Evolutionary conservation across 75 land plant species (phyloP), one percentile per base, ranked within the genome.

Genomic region (Pinus albicaulis): DNA sequence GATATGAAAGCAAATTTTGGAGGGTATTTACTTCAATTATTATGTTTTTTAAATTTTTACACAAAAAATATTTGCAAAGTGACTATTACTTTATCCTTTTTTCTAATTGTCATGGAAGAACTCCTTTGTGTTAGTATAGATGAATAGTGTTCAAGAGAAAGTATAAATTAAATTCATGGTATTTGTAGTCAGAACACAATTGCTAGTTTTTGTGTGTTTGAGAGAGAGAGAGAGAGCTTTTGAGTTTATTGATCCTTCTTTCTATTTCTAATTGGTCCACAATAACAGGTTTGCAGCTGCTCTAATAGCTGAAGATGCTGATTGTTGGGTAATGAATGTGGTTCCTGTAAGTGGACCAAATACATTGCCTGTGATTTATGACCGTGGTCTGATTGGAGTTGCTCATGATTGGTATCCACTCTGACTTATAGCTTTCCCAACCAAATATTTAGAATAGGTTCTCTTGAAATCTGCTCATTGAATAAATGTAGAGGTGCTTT

Each of bases 261-360:
- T 56, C 12, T 36, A 19, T 38, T 72, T 38, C 61, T n/a, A n/a
- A 55, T 77, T 57, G 59, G 59, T n/a, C 53, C 53, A 8, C 11
- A 48, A 48, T 61, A 14, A 53, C 89, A 92, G 98, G 76, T 95
- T 95, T 90, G 93, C 95, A 24, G 91, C 98, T 48, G 98, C 98
- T 78, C 72, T 92, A 58, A 81, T 83, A 38, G 77, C 76, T 22
- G 78, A 80, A 34, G 58, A 81, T 62, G 72, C 89, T 44, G 87
- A 95, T 80, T 82, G 88, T 72, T 95, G 98, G 98, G 98, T 95
- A 53, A 84, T 95, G 83, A 95, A 95, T 86, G 93, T 95, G 66
- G 92, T 95, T 66, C 98, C 98, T 63, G 75, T 84, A 53, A 92
- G 83, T 80, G 95, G 83, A 16, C 84, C 90, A 38, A 92, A 95